phyloP scores from a whole-genome alignment of 176 grass and related monocot genomes.

The Themeda triandra region DNA sequence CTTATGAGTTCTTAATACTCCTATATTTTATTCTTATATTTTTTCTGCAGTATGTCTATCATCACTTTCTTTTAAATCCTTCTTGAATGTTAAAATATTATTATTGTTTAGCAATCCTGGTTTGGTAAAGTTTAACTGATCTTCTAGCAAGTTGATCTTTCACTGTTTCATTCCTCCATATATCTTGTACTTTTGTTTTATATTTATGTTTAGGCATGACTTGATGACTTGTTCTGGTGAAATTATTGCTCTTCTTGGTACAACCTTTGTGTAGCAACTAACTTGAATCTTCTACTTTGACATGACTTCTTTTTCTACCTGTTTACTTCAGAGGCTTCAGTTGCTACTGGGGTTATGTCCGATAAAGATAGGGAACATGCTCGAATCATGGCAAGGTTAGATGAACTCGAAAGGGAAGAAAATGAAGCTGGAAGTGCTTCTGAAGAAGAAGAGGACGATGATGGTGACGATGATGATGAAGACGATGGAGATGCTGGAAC shows the following conservation, averaged over 20 bases:
- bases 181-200: not conserved
- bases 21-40: not conserved
- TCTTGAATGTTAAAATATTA: slow-evolving; percentile 3
- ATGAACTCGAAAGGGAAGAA: slow-evolving; percentile 80
- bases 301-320: slow-evolving; percentile 11
- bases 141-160: not conserved
- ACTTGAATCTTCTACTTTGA: slow-evolving; percentile 16
- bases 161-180: not conserved
- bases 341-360: slow-evolving; percentile 21
- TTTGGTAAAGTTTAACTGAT: slow-evolving; percentile 3
- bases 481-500: slow-evolving; percentile 21
- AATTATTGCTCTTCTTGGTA: not conserved
- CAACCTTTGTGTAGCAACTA: not conserved
- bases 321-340: slow-evolving; percentile 39
- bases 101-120: slow-evolving; percentile 6
- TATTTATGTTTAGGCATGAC: not conserved
- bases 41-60: not conserved
- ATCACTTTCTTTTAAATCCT: not conserved
- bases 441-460: slow-evolving; percentile 20
- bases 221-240: not conserved
- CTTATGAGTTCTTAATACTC: not conserved
- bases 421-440: slow-evolving; percentile 55
- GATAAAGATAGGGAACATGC: slow-evolving; percentile 64
- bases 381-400: slow-evolving; percentile 71
- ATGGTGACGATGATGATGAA: slow-evolving; percentile 16